These are phyloP conservation scores for Kodamaea nitidulidarum DNA, from an alignment of 805 yeast species.

Conservation along the genomic window DNA sequence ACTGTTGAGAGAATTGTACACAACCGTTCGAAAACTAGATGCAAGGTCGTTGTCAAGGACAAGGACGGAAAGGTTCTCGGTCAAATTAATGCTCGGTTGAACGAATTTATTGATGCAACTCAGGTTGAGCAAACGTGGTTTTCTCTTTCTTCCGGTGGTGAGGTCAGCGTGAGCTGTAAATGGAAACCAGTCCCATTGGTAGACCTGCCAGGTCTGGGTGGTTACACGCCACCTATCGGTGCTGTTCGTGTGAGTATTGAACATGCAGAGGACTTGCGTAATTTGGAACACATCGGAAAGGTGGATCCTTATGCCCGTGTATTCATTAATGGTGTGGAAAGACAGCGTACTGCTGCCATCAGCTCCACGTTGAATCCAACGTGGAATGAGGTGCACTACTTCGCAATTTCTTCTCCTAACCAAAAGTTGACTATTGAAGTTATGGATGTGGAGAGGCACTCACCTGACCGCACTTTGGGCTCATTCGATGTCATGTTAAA, in stretches of 20 bases:
- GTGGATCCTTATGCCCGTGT: conserved; percentile 89
- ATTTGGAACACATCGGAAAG: conserved; percentile 84
- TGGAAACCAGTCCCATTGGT: conserved; percentile 86
- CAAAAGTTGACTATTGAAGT: conserved; percentile 83
- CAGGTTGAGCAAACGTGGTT: conserved; percentile 79
- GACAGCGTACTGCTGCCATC: conserved; percentile 69
- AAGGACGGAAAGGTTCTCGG: conserved; percentile 55
- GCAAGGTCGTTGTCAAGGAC: conserved; percentile 62
- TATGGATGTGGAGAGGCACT: conserved; percentile 80
- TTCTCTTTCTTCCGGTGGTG: conserved; percentile 70
- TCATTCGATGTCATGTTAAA: conserved; percentile 65
- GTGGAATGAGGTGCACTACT: conserved; percentile 79
- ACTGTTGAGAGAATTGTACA: conserved; percentile 63
- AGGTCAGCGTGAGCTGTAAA: conserved; percentile 58
- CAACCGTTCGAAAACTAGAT: conserved; percentile 67
- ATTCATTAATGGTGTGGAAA: conserved; percentile 68
- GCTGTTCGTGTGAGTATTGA: conserved; percentile 71
- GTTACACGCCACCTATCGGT: conserved; percentile 94
- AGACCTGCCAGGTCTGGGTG: conserved; percentile 65
- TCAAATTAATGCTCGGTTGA: conserved; percentile 52
- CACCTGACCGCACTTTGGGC: conserved; percentile 87
- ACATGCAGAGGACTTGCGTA: conserved; percentile 70
- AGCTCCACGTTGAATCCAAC: conserved; percentile 72
- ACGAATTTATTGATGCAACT: conserved; percentile 70
- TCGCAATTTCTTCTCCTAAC: conserved; percentile 76